Evolutionary conservation across 768 basidiomycete genomes (phyloP).

Genomic region (Neoboletus brunneissimus): DNA sequence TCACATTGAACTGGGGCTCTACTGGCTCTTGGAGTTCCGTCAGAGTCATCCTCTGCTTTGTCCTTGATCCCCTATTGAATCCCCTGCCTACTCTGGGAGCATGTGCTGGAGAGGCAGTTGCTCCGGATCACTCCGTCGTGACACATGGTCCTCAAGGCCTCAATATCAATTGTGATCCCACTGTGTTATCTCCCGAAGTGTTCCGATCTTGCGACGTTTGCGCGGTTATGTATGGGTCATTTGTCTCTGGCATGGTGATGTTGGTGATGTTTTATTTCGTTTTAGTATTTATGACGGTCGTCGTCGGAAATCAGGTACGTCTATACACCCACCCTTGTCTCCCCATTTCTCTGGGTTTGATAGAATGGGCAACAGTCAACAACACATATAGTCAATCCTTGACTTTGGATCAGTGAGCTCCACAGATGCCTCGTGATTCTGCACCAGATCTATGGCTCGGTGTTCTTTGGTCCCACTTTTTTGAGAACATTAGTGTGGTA

Average conservation of each 20-base stretch:
- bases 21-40: neutral
- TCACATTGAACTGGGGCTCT: neutral
- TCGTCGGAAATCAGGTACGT: neutral
- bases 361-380: neutral
- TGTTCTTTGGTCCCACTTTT: neutral
- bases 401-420: too few relatives aligned
- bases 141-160: neutral
- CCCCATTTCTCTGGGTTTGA: too few relatives aligned
- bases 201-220: neutral
- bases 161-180: neutral
- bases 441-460: neutral
- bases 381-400: too few relatives aligned
- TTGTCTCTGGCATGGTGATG: neutral
- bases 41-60: neutral
- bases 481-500: too few relatives aligned
- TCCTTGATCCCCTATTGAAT: neutral
- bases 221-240: neutral
- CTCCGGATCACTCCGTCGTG: neutral
- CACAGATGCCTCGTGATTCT: neutral
- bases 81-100: neutral
- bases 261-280: neutral
- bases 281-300: neutral
- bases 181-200: neutral
- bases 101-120: neutral
- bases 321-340: too few relatives aligned